Conservation (phyloP, 768 basidiomycete genomes). For the Suillus decipiens region DNA sequence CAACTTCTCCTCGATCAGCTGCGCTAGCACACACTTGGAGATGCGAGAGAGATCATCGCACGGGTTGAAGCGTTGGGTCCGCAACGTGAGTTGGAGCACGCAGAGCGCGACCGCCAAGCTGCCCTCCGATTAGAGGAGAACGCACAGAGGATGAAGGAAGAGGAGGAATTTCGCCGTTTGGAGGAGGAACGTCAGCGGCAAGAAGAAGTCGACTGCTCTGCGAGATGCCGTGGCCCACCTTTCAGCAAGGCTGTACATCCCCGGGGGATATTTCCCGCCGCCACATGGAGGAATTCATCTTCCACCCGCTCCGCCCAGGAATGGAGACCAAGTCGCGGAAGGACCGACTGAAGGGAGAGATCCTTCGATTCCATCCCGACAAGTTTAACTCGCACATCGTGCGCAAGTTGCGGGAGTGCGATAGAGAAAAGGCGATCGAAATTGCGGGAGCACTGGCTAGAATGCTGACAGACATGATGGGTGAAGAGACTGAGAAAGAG, state of each 20-base stretch:
- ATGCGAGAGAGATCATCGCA: conserved; percentile 22
- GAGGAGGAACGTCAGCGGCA: conserved; percentile 19
- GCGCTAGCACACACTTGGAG: conserved; percentile 18
- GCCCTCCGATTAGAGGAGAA: conserved; percentile 17
- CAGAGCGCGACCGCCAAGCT: conserved; percentile 23
- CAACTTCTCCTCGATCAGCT: conserved; percentile 19
- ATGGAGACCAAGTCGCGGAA: conserved; percentile 32
- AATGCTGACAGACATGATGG: conserved; percentile 41
- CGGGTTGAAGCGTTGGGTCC: conserved; percentile 22
- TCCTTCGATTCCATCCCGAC: conserved; percentile 58
- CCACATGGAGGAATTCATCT: conserved; percentile 41
- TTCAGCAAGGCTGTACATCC: conserved; percentile 22
- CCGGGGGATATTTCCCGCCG: conserved; percentile 37
- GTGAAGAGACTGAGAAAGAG: conserved; percentile 13
- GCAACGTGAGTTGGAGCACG: conserved; percentile 19
- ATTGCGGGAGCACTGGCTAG: conserved; percentile 42
- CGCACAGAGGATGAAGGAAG: conserved; percentile 14
- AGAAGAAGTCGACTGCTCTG: conserved; percentile 26
- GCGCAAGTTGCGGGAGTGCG: conserved; percentile 33
- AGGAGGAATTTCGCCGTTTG: conserved; percentile 20
- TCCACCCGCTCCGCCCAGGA: conserved; percentile 35
- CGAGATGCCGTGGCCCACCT: conserved; percentile 49
- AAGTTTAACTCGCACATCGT: conserved; percentile 45
- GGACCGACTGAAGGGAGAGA: conserved; percentile 44
- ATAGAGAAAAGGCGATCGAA: conserved; percentile 36